Evolutionary conservation across 2,329 filamentous ascomycete genomes (phyloP), one percentile per base, ranked within the genome.

Genomic region (Colletotrichum tropicale): DNA sequence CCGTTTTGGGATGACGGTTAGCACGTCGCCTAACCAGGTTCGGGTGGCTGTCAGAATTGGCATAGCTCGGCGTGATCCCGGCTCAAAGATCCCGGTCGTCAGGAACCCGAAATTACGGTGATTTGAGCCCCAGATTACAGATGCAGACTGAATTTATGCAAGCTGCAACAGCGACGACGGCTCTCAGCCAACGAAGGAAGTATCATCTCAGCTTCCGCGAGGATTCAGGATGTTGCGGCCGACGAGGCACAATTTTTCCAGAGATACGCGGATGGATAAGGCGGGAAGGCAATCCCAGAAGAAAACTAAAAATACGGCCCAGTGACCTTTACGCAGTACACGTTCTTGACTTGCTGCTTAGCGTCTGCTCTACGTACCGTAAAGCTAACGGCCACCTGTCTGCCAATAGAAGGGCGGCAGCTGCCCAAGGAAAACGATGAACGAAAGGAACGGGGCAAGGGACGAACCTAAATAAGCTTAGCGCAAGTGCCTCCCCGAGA

Each of bases 391-490:
- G 32, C 4, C 10, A 52, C 10, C 34, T 8, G 12, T 56, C 70
- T 48, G 34, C 70, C 74, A 73, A 68, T 73, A 73, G 43, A 32
- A 18, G 43, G 30, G 43, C 64, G 12, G 36, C 70, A 73, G n/a
- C 70, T 64, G 32, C 60, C 18, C 32, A 36, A 16, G 24, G 43
- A 52, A 61, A 60, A 18, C 16, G 56, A 30, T 13, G 32, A n/a
- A 38, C 30, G 36, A 61, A 71, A 52, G 52, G 69, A 71, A 65
- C 38, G 8, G 28, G 34, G 68, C 62, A 72, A 75, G 56, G 55
- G 72, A 72, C 48, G 34, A 68, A 60, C 74, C 70, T 58, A 65
- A 64, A 52, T 32, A 66, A 76, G 74, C 58, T 76, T 76, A 76
- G 74, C 74, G 64, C 43, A 52, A 56, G 58, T 64, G 32, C 36